Conservation (phyloP, 2,329 filamentous ascomycete genomes). For the Aspergillus viridinutans region DNA sequence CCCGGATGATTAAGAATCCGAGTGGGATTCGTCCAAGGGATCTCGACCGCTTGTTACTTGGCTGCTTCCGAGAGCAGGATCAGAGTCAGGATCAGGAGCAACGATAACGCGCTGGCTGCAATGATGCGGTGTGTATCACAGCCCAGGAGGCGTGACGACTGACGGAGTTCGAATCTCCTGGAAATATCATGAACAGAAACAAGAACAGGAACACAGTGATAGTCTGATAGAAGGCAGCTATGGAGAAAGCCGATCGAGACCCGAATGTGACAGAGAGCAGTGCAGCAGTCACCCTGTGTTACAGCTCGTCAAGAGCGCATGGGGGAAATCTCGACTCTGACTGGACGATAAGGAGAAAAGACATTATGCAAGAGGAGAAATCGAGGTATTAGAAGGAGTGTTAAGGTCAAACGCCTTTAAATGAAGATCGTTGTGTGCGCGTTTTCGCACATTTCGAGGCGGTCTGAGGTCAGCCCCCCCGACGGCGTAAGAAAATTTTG, state of each 20-base stretch:
- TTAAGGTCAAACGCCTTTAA: background rate
- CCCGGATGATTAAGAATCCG: background rate
- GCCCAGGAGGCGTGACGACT: background rate
- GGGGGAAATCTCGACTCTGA: conserved; percentile 16
- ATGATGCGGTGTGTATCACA: background rate
- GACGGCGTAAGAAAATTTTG: conserved; percentile 11
- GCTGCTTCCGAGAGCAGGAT: background rate
- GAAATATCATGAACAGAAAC: background rate
- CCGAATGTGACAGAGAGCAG: conserved; percentile 5
- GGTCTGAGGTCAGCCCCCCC: conserved; percentile 14
- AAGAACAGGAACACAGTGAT: background rate
- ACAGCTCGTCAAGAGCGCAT: conserved; percentile 18
- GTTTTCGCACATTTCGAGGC: conserved; percentile 2
- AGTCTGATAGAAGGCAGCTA: background rate
- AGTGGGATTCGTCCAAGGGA: background rate
- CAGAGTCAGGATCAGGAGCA: background rate
- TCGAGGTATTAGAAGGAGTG: conserved; percentile 1
- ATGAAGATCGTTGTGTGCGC: background rate
- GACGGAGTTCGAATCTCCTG: background rate
- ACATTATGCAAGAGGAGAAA: conserved; percentile 6
- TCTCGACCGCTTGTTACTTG: background rate
- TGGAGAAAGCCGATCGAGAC: background rate
- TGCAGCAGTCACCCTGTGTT: conserved; percentile 10
- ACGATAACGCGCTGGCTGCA: background rate
- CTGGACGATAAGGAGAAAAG: conserved; percentile 11